Percentiles rank a stretch among this genome's conserved stretches.
These are phyloP conservation scores for Pythium pyrilobum DNA, from an alignment of 352 stramenopile species.

Conservation along the genomic window DNA sequence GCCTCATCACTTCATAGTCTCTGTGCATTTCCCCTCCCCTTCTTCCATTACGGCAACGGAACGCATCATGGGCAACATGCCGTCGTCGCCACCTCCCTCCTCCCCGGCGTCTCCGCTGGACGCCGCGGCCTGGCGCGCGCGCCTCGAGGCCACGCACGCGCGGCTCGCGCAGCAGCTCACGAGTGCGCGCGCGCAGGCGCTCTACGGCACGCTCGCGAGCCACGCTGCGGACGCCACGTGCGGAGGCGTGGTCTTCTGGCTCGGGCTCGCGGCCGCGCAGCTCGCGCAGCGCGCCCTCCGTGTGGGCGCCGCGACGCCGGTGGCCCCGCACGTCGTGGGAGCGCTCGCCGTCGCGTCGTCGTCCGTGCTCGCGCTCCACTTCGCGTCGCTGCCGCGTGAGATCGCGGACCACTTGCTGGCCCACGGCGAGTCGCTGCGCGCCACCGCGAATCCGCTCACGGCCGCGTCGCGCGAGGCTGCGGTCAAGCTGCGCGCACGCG, in stretches of 20 bases:
- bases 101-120: conserved; percentile 4
- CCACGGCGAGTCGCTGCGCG: not conserved
- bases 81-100: conserved; percentile 2
- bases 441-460: not conserved
- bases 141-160: not conserved
- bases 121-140: not conserved
- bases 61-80: conserved; percentile 4
- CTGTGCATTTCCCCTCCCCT: not conserved
- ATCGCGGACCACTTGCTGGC: conserved; percentile 2
- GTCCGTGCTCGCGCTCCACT: conserved; percentile 22
- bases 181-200: conserved; percentile 10
- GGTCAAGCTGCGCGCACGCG: conserved; percentile 3
- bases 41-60: too few species aligned
- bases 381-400: conserved; percentile 24
- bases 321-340: conserved; percentile 21
- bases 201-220: conserved; percentile 16
- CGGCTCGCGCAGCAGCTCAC: conserved; percentile 14
- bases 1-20: too few species aligned
- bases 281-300: conserved; percentile 16
- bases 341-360: conserved; percentile 24
- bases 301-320: conserved; percentile 21
- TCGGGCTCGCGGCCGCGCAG: conserved; percentile 24
- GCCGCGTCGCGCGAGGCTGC: not conserved
- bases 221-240: conserved; percentile 23
- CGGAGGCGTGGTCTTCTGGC: conserved; percentile 29